Percentiles rank a stretch among this genome's conserved stretches.
Conservation (phyloP, 2,329 filamentous ascomycete genomes). For the Knoxdaviesia capensis region DNA sequence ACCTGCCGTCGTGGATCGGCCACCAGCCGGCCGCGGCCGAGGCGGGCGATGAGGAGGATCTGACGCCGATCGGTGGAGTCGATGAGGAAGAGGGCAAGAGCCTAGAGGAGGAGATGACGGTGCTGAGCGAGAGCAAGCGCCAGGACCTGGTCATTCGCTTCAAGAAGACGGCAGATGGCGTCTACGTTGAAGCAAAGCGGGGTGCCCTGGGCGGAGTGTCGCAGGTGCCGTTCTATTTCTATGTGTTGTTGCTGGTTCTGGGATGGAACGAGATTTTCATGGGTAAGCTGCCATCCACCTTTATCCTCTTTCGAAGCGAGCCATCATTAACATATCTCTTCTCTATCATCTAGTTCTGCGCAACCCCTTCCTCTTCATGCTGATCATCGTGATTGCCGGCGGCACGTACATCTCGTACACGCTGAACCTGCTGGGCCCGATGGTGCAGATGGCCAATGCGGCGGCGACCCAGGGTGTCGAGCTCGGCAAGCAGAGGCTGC, state of each 20-base stretch:
- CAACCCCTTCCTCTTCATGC: constrained; percentile 82
- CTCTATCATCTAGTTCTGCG: constrained; percentile 48
- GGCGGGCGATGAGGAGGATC: constrained; percentile 72
- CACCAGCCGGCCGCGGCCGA: constrained; percentile 54
- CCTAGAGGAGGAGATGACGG: constrained; percentile 86
- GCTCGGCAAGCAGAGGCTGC: constrained; percentile 76
- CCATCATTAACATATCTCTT: neutral
- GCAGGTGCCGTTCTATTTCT: constrained; percentile 89
- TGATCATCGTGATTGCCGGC: constrained; percentile 56
- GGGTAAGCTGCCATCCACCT: constrained; percentile 34
- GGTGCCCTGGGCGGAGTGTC: constrained; percentile 90
- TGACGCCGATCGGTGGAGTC: constrained; percentile 74
- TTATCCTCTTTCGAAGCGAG: neutral
- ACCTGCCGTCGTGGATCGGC: constrained; percentile 72
- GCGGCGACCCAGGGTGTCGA: constrained; percentile 72
- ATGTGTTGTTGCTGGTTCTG: constrained; percentile 66
- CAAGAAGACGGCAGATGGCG: constrained; percentile 95
- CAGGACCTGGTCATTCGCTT: constrained; percentile 86
- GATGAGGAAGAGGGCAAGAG: constrained; percentile 92
- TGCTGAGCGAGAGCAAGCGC: constrained; percentile 76
- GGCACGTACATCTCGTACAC: constrained; percentile 81
- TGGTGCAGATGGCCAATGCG: constrained; percentile 86
- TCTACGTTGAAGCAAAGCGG: constrained; percentile 94
- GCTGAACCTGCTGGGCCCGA: constrained; percentile 88
- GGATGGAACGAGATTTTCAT: constrained; percentile 98